Percentiles rank a stretch among this genome's conserved stretches.
These are phyloP conservation scores for Gastroboletus turbinatus DNA, from an alignment of 1,284 basidiomycete species.

Conservation along the genomic window DNA sequence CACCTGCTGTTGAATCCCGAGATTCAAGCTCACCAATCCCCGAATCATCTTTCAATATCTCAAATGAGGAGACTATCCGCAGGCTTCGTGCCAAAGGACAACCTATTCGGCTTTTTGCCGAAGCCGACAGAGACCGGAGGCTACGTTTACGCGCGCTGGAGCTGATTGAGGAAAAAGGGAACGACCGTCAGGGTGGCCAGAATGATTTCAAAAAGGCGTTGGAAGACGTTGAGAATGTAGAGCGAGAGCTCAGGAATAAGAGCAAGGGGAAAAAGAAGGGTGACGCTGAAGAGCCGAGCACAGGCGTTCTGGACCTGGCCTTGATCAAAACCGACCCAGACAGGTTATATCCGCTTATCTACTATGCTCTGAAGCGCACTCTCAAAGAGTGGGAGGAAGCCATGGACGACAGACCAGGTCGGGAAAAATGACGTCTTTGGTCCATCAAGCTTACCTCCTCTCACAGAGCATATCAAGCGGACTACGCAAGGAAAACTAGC, in stretches of 20 bases:
- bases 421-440: neutral
- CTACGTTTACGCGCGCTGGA: constrained; percentile 90
- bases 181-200: constrained; percentile 73
- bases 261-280: constrained; percentile 69
- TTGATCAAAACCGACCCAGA: constrained; percentile 93
- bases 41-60: constrained; percentile 81
- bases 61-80: constrained; percentile 88
- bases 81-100: constrained; percentile 90
- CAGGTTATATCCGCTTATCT: constrained; percentile 96
- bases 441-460: constrained; percentile 6
- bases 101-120: constrained; percentile 93
- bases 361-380: constrained; percentile 91
- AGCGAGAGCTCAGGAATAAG: constrained; percentile 66
- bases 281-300: constrained; percentile 46
- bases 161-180: constrained; percentile 86
- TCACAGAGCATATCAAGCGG: constrained; percentile 72
- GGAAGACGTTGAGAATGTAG: constrained; percentile 86
- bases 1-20: constrained; percentile 35
- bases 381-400: constrained; percentile 96
- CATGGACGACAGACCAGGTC: constrained; percentile 89
- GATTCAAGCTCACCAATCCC: constrained; percentile 51
- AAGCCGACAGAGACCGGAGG: constrained; percentile 91
- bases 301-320: constrained; percentile 69
- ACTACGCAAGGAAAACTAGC: constrained; percentile 92
- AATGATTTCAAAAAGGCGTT: constrained; percentile 96